Base-by-base conservation (phyloP, 768 basidiomycete genomes). In the Sarcodon aspratus region DNA sequence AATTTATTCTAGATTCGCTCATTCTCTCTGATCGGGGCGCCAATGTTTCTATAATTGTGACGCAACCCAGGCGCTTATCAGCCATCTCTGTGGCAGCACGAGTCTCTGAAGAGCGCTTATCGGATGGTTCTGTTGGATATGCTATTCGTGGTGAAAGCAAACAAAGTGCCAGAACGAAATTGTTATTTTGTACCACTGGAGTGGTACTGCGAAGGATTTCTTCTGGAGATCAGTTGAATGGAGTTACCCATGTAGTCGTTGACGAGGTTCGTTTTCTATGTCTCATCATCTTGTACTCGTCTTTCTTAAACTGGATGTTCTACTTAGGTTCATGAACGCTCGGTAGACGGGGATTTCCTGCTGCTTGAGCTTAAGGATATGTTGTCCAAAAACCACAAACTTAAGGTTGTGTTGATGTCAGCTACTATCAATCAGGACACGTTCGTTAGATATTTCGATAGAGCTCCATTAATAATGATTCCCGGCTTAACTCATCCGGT, bases 121-220 rank as follows among this genome's bases (percentile, higher is more conserved):
- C 85, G 7, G 85, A 88, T 48, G 82, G 81, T 2, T 83, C 80
- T 8, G 82, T 91, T 33, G 93, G 91, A 2, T 97, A 95, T 57
- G 79, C 82, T 2, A 92, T 96, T 48, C 77, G 94, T 42, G 94
- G 93, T 10, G 91, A 96, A 62, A 79, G 76, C 36, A 86, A 78
- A 53, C 75, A 79, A 44, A 69, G 69, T 9, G 68, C 70, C 18
- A 72, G 73, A 34, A 92, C 89, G 6, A 84, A 85, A 52, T 65
- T 94, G 3, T 66, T 94, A 15, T 96, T 95, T 59, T 92, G 91
- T 59, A 97, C 94, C 2, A 96, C 92, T 9, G 94, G 94, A 66
- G 87, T 96, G n/a, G 75, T 92, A 1, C 72, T 96, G 44, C 70
- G 90, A 49, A 74, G 89, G 13, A 66, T 96, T 10, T 76, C 80